phyloP scores from a whole-genome alignment of 1,284 basidiomycete species.

The Ganoderma lingzhi region DNA sequence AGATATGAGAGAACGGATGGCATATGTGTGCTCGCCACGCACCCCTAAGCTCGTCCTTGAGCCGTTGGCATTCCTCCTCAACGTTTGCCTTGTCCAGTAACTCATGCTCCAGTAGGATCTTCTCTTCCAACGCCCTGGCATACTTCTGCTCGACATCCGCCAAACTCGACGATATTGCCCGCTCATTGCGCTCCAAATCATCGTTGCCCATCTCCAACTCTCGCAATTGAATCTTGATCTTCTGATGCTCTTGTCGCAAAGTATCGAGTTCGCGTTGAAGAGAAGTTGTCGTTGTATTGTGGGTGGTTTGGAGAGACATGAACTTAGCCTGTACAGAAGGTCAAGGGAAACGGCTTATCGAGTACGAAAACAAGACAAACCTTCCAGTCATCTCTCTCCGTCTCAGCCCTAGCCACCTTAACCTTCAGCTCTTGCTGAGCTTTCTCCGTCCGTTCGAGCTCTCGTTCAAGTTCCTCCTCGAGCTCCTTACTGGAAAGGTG shows the following conservation, averaged over 20 bases:
- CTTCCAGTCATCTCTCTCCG: constrained; percentile 93
- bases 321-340: constrained; percentile 74
- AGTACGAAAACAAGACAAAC: constrained; percentile 48
- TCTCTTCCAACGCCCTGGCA: constrained; percentile 92
- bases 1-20: constrained; percentile 4
- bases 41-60: constrained; percentile 96
- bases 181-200: constrained; percentile 91
- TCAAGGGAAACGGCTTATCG: constrained; percentile 22
- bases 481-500: constrained; percentile 91
- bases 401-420: constrained; percentile 78
- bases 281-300: constrained; percentile 88
- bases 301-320: constrained; percentile 87
- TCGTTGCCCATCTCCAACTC: constrained; percentile 97
- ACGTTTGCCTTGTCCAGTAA: constrained; percentile 90
- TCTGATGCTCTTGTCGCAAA: constrained; percentile 82
- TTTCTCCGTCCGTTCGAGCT: constrained; percentile 88
- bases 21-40: constrained; percentile 35
- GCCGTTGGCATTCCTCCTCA: constrained; percentile 91
- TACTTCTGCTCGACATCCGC: constrained; percentile 94
- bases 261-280: constrained; percentile 91
- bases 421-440: constrained; percentile 83
- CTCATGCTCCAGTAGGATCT: constrained; percentile 96
- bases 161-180: constrained; percentile 90
- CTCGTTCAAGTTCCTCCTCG: constrained; percentile 91
- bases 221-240: constrained; percentile 81